These are phyloP conservation scores for Cryptococcus depauperatus DNA, from an alignment of 1,284 basidiomycete genomes.

Conservation along the genomic window DNA sequence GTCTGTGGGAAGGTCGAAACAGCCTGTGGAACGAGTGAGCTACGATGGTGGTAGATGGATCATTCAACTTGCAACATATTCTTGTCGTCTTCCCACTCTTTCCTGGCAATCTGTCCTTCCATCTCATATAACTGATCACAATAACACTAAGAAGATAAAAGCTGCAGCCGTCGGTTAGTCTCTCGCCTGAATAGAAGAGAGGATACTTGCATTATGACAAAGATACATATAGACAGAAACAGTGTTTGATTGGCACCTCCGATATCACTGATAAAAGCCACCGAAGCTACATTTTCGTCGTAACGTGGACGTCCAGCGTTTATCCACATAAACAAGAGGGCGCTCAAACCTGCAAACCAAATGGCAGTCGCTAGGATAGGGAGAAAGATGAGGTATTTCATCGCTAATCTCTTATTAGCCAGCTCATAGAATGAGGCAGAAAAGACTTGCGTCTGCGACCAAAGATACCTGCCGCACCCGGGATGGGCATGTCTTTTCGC, in stretches of 20 bases:
- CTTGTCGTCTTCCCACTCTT: slow-evolving; percentile 41
- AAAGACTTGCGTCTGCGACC: too few species aligned
- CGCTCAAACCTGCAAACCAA: slow-evolving; percentile 37
- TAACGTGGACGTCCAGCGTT: slow-evolving; percentile 40
- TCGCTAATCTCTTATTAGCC: too few species aligned
- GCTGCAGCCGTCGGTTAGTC: neutral
- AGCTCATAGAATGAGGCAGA: too few species aligned
- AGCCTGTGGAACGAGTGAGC: too few species aligned
- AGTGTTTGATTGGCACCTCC: slow-evolving; percentile 42
- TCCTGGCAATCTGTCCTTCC: slow-evolving; percentile 47
- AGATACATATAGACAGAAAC: slow-evolving; percentile 40
- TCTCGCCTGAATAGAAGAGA: neutral
- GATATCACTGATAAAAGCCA: slow-evolving; percentile 48
- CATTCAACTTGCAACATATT: slow-evolving; percentile 29
- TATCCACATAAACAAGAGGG: slow-evolving; percentile 44
- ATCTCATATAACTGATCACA: slow-evolving; percentile 47
- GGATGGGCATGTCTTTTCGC: too few species aligned
- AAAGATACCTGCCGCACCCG: too few species aligned
- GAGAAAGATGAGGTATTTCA: slow-evolving; percentile 32
- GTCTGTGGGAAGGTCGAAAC: too few species aligned
- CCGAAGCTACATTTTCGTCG: slow-evolving; percentile 30
- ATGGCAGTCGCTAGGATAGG: slow-evolving; percentile 29
- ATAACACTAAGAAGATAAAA: slow-evolving; percentile 33
- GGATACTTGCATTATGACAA: slow-evolving; percentile 14
- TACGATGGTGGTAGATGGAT: too few species aligned